These are phyloP conservation scores for Phialophora macrospora DNA, from an alignment of 2,329 filamentous ascomycete species.

Conservation along the genomic window DNA sequence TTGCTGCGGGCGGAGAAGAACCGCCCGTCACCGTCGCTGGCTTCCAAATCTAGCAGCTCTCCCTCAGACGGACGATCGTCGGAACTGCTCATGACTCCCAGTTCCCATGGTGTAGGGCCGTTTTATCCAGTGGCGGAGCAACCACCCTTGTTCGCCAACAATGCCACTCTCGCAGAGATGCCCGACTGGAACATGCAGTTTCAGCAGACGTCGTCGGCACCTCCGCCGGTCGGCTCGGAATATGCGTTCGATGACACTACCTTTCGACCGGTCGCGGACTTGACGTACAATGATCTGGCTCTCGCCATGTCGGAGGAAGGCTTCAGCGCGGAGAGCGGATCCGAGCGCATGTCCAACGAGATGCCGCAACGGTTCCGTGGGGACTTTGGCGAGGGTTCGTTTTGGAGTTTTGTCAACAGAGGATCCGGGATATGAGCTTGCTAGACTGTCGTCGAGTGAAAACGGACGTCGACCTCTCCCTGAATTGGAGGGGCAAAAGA, in stretches of 20 bases:
- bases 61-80: slow-evolving; percentile 6
- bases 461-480: background rate
- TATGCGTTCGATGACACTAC: slow-evolving; percentile 18
- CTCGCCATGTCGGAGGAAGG: slow-evolving; percentile 11
- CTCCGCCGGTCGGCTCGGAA: background rate
- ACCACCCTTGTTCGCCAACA: slow-evolving; percentile 3
- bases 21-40: slow-evolving; percentile 3
- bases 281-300: slow-evolving; percentile 19
- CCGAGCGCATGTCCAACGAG: background rate
- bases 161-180: slow-evolving; percentile 9
- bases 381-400: slow-evolving; percentile 18
- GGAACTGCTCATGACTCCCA: slow-evolving; percentile 13
- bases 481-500: background rate
- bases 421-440: background rate
- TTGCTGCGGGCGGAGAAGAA: slow-evolving; percentile 28
- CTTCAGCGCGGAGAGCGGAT: background rate
- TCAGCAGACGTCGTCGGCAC: background rate
- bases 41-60: slow-evolving; percentile 3
- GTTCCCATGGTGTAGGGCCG: slow-evolving; percentile 6
- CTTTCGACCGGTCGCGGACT: slow-evolving; percentile 17
- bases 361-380: slow-evolving; percentile 16
- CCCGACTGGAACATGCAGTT: slow-evolving; percentile 14
- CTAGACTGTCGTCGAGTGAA: background rate
- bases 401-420: slow-evolving; percentile 19
- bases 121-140: slow-evolving; percentile 7